Percentiles rank a stretch among this genome's conserved stretches.
phyloP scores from a whole-genome alignment of 2,329 filamentous ascomycete genomes.

The Cryphonectria carpinicola region DNA sequence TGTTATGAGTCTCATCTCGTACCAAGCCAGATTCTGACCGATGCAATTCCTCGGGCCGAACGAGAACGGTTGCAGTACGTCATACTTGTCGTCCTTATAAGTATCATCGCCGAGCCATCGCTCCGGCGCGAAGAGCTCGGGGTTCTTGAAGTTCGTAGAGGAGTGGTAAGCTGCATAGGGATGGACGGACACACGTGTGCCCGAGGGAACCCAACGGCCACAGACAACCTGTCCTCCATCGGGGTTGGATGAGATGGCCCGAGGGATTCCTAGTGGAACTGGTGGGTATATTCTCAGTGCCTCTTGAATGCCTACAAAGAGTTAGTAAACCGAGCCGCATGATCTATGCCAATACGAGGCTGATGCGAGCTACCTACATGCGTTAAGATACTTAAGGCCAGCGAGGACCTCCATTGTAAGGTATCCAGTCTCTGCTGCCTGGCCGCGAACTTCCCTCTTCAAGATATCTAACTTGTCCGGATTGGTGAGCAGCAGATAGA shows the following conservation, averaged over 20 bases:
- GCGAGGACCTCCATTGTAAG: constrained; percentile 21
- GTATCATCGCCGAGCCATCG: constrained; percentile 42
- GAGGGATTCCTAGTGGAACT: constrained; percentile 34
- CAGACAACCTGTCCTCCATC: constrained; percentile 39
- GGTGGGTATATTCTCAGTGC: constrained; percentile 41
- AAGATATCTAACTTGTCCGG: not conserved
- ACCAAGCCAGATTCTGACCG: constrained; percentile 47
- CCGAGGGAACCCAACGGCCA: constrained; percentile 38
- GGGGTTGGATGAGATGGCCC: constrained; percentile 33
- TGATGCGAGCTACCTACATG: constrained; percentile 9
- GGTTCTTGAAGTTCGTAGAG: constrained; percentile 48
- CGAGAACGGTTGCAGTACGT: constrained; percentile 37
- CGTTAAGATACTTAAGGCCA: constrained; percentile 17
- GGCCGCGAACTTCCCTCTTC: constrained; percentile 12
- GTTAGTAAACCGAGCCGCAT: not conserved
- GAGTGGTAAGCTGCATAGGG: constrained; percentile 50
- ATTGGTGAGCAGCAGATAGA: constrained; percentile 17
- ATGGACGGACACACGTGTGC: constrained; percentile 46
- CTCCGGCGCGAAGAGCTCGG: constrained; percentile 52
- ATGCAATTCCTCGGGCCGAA: constrained; percentile 39
- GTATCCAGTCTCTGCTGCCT: not conserved
- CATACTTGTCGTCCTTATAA: constrained; percentile 33
- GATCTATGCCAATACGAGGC: no score
- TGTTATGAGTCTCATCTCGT: constrained; percentile 54
- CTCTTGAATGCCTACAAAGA: constrained; percentile 35